Evolutionary conservation across 192 early-diverging fungal species (phyloP).

Genomic region (Backusella parvicylindrica): DNA sequence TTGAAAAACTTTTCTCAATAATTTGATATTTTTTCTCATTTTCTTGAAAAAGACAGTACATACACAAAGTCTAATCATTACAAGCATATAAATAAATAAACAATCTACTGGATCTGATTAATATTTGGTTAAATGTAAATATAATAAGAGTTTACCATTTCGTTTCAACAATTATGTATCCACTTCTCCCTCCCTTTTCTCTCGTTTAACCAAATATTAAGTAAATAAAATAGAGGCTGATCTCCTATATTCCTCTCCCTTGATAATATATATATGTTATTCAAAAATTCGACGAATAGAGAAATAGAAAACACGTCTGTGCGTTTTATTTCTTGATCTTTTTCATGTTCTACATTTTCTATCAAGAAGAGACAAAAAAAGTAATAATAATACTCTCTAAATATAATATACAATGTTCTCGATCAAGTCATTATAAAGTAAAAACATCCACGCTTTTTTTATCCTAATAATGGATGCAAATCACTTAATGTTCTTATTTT

Average conservation of each 20-base stretch:
- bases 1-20: too few relatives aligned
- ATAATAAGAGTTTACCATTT: neutral
- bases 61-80: neutral
- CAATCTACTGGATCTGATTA: neutral
- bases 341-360: neutral
- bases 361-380: neutral
- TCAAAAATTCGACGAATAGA: neutral
- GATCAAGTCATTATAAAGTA: too few relatives aligned
- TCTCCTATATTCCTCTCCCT: neutral
- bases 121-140: neutral
- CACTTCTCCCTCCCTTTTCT: neutral
- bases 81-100: neutral
- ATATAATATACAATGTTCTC: too few relatives aligned
- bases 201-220: neutral
- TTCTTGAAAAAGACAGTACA: too few relatives aligned
- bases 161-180: neutral
- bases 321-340: neutral
- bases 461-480: slow-evolving; percentile 6
- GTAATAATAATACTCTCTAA: too few relatives aligned
- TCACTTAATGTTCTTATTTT: slow-evolving; percentile 11
- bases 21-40: neutral
- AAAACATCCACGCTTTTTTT: neutral
- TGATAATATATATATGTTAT: neutral
- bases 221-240: neutral
- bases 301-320: neutral